Conservation (phyloP, 2,329 filamentous ascomycete species). For the Pseudocercospora fijiensis region DNA sequence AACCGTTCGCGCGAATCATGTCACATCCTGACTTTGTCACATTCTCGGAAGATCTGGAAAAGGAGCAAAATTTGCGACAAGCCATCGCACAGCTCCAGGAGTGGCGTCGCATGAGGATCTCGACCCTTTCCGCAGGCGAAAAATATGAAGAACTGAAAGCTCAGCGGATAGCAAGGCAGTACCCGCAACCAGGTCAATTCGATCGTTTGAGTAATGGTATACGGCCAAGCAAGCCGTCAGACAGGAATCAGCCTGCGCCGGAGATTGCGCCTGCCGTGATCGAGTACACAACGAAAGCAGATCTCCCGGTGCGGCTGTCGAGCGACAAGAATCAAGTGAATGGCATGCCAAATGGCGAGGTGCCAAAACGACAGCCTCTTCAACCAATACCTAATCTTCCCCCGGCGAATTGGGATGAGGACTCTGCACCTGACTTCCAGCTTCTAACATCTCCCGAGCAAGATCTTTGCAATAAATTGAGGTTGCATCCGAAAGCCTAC, state of each 20-base stretch:
- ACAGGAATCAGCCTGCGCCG: slow-evolving; percentile 21
- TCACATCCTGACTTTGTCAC: slow-evolving; percentile 86
- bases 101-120: slow-evolving; percentile 83
- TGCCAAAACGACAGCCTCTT: slow-evolving; percentile 31
- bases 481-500: slow-evolving; percentile 91
- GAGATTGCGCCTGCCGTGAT: slow-evolving; percentile 35
- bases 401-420: slow-evolving; percentile 67
- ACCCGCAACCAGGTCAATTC: slow-evolving; percentile 40
- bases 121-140: slow-evolving; percentile 79
- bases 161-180: slow-evolving; percentile 62
- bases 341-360: slow-evolving; percentile 29
- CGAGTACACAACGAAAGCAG: slow-evolving; percentile 36
- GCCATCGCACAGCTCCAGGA: slow-evolving; percentile 90
- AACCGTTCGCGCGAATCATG: slow-evolving; percentile 97
- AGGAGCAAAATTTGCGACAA: slow-evolving; percentile 86
- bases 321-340: slow-evolving; percentile 29
- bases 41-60: slow-evolving; percentile 79
- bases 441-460: slow-evolving; percentile 80
- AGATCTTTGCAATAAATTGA: slow-evolving; percentile 79
- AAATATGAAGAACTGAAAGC: slow-evolving; percentile 92
- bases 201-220: slow-evolving; percentile 34
- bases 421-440: slow-evolving; percentile 79
- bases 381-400: slow-evolving; percentile 51
- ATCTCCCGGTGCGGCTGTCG: slow-evolving; percentile 35
- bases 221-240: slow-evolving; percentile 29